phyloP scores from a whole-genome alignment of 441 rosid genomes.

The Croton laevigatus region DNA sequence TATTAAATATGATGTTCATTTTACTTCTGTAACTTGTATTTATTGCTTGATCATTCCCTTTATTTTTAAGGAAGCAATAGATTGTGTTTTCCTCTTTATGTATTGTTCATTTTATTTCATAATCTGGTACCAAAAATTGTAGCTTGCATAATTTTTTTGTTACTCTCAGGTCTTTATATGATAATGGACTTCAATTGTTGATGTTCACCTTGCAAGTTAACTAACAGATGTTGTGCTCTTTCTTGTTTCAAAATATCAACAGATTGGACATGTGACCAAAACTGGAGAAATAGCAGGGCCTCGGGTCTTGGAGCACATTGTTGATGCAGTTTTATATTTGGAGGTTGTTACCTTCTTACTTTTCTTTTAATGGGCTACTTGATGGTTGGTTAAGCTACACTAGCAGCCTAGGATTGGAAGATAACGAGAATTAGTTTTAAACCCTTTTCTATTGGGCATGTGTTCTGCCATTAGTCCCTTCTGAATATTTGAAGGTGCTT shows the following conservation, averaged over 20 bases:
- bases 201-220: neutral
- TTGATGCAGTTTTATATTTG: conserved; percentile 90
- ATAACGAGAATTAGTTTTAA: neutral
- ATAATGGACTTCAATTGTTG: neutral
- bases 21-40: neutral
- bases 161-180: neutral
- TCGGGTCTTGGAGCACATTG: conserved; percentile 96
- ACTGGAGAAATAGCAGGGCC: conserved; percentile 97
- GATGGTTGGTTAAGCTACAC: conserved; percentile 5
- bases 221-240: neutral
- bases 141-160: conserved; percentile 3
- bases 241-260: conserved; percentile 11
- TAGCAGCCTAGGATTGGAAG: neutral
- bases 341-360: conserved; percentile 62
- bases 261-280: conserved; percentile 95
- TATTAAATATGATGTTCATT: neutral
- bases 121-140: neutral
- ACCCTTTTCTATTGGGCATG: neutral
- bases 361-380: conserved; percentile 14
- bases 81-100: neutral
- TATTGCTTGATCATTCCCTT: neutral
- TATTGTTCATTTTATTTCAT: neutral
- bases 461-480: neutral
- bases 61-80: neutral
- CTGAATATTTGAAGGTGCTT: neutral